Percentiles rank a stretch among this genome's conserved stretches.
phyloP scores from a whole-genome alignment of 1,284 basidiomycete species.

The Ustilago loliicola region DNA sequence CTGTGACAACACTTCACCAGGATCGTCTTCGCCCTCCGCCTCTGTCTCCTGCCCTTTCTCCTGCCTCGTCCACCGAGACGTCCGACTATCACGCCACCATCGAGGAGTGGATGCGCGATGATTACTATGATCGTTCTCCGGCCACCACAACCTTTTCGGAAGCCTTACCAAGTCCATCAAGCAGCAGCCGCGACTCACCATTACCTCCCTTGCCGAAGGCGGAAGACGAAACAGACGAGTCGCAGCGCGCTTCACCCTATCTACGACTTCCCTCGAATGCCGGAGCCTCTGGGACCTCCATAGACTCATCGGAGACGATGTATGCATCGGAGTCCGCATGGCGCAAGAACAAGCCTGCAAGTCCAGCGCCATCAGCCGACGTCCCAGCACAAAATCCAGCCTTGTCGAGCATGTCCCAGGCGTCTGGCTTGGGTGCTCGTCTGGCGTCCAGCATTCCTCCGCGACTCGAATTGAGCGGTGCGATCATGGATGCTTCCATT shows the following conservation, averaged over 20 bases:
- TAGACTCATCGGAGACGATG: not conserved
- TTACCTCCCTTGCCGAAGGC: conserved; percentile 36
- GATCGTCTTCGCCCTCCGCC: conserved; percentile 31
- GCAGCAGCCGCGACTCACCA: conserved; percentile 31
- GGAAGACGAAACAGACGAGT: conserved; percentile 6
- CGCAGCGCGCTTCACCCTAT: conserved; percentile 3
- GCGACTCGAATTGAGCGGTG: conserved; percentile 23
- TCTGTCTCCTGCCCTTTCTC: conserved; percentile 24
- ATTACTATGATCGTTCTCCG: conserved; percentile 26
- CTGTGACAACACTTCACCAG: not conserved
- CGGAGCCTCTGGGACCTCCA: not conserved
- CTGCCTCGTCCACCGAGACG: conserved; percentile 22
- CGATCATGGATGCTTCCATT: not conserved
- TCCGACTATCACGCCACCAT: conserved; percentile 34
- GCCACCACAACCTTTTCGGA: conserved; percentile 26
- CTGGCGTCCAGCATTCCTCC: conserved; percentile 17
- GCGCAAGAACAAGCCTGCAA: not conserved
- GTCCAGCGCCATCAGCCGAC: not conserved
- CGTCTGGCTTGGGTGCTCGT: conserved; percentile 2
- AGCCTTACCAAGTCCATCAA: conserved; percentile 20
- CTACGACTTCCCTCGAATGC: not conserved
- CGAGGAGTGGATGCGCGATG: conserved; percentile 40
- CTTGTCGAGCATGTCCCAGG: not conserved
- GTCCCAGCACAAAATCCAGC: not conserved
- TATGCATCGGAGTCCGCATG: not conserved